These are phyloP conservation scores for Ceratobasidium sp. DNA, from an alignment of 1,284 basidiomycete genomes.

Conservation along the genomic window DNA sequence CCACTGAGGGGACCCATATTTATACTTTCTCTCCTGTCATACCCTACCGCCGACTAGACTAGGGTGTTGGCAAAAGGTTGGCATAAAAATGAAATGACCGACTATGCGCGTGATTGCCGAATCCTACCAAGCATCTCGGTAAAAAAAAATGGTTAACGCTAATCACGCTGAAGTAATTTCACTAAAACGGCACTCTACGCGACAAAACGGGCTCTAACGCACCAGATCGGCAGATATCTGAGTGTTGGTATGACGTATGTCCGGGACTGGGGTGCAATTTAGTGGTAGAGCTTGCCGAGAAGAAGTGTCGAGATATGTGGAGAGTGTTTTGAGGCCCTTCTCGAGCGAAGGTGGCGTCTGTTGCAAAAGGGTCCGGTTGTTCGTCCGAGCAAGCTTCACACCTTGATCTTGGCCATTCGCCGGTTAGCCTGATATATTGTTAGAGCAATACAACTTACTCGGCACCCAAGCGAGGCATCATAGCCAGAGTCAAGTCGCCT, in stretches of 20 bases:
- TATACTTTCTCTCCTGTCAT: not conserved
- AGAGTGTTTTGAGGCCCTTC: no score
- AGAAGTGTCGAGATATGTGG: not conserved
- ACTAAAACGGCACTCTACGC: not conserved
- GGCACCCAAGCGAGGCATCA: not conserved
- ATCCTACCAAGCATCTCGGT: constrained; percentile 2
- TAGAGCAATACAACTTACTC: not conserved
- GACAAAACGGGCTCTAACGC: not conserved
- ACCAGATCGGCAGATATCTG: not conserved
- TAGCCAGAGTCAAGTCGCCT: not conserved
- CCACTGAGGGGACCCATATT: not conserved
- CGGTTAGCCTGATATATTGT: not conserved
- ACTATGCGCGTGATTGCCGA: not conserved
- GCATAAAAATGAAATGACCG: not conserved
- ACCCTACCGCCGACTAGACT: not conserved
- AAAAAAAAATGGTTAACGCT: not conserved
- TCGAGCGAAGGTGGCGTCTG: not conserved
- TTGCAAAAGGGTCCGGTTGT: not conserved
- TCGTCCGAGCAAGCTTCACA: not conserved
- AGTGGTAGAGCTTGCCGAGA: not conserved
- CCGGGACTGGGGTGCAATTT: not conserved
- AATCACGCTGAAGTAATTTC: not conserved
- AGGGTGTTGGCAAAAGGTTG: not conserved
- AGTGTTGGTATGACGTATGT: not conserved
- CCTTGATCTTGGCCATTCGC: not conserved